Percentiles rank a stretch among this genome's conserved stretches.
phyloP scores from a whole-genome alignment of 495 filamentous ascomycete genomes.

The Lasiosphaeria miniovina region DNA sequence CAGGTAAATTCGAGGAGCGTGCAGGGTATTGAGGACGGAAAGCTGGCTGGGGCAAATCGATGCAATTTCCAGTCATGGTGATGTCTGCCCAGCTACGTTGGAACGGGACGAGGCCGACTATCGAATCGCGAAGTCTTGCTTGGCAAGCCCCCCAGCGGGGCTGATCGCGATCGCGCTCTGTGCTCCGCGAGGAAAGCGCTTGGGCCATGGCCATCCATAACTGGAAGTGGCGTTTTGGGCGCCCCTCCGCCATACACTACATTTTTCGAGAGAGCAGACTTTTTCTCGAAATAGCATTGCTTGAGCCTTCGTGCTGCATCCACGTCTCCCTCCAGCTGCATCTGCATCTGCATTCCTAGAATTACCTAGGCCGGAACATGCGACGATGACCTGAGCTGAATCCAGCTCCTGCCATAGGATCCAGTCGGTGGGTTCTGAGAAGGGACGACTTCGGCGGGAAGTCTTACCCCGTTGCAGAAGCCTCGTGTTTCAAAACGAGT shows the following conservation, averaged over 20 bases:
- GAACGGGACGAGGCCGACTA: background rate
- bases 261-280: no score
- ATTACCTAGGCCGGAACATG: background rate
- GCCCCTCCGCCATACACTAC: no score
- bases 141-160: background rate
- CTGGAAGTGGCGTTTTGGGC: no score
- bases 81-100: background rate
- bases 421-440: background rate
- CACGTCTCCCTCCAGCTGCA: background rate
- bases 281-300: background rate
- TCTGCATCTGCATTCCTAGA: background rate
- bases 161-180: background rate
- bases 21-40: background rate
- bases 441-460: background rate
- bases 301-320: background rate
- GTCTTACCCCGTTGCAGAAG: background rate
- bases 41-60: background rate
- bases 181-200: background rate
- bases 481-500: constrained; percentile 21
- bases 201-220: background rate
- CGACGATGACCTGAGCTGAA: background rate
- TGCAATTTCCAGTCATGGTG: background rate
- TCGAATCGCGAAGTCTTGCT: background rate
- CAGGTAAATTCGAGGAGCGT: background rate
- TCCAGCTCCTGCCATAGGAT: background rate